Percentiles rank a stretch among this genome's conserved stretches.
Evolutionary conservation across 805 yeast species (phyloP).

Genomic region (Ogataea siamensis): DNA sequence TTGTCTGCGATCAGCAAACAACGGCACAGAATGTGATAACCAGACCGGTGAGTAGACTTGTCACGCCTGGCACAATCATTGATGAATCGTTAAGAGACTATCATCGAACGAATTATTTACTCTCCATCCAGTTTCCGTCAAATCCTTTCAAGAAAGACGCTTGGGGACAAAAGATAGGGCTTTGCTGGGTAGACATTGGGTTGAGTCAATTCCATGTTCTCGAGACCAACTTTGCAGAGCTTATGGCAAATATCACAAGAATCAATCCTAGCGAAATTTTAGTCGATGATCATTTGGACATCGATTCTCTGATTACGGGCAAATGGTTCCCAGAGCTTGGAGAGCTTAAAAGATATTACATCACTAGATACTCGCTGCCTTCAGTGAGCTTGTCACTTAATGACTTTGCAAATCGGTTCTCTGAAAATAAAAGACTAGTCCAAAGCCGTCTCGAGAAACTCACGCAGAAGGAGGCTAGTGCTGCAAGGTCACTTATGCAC

Average conservation of each 20-base stretch:
- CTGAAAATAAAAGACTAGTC: constrained; percentile 30
- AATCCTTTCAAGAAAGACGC: constrained; percentile 38
- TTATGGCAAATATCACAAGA: constrained; percentile 71
- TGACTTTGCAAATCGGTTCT: constrained; percentile 41
- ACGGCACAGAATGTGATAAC: constrained; percentile 40
- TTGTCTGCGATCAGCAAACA: constrained; percentile 69
- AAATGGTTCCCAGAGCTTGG: constrained; percentile 56
- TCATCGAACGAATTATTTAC: constrained; percentile 65
- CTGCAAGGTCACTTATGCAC: constrained; percentile 62
- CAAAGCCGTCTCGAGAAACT: constrained; percentile 33
- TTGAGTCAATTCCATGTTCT: constrained; percentile 78
- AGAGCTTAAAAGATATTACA: constrained; percentile 57
- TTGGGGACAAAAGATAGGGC: constrained; percentile 50
- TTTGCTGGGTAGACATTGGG: constrained; percentile 87
- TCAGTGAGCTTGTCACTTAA: constrained; percentile 39
- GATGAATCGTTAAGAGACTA: constrained; percentile 82
- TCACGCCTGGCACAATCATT: constrained; percentile 90
- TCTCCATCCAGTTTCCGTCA: constrained; percentile 62
- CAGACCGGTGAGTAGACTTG: constrained; percentile 72
- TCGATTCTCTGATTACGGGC: constrained; percentile 42
- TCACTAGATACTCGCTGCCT: constrained; percentile 51
- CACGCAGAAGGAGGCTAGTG: constrained; percentile 50
- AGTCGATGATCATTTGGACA: constrained; percentile 46
- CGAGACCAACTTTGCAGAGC: constrained; percentile 53
- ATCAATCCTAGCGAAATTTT: constrained; percentile 81